A percentile compares a stretch with the other conserved stretches of the same genome.
Conservation (phyloP, 2,329 filamentous ascomycete genomes). For the Penicillium brasilianum region DNA sequence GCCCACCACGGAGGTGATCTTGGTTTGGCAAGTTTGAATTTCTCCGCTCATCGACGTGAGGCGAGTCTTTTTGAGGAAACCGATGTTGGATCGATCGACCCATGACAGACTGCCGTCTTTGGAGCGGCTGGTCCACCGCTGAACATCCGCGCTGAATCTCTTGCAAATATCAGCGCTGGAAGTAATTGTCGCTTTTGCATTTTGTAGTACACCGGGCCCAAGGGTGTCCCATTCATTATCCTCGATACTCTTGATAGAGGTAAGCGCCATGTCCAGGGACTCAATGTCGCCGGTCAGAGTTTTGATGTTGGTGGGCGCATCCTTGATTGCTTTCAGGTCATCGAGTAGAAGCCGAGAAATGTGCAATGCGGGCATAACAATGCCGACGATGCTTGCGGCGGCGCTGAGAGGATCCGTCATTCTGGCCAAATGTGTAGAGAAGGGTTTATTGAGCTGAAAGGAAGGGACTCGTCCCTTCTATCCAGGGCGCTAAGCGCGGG, state of each 20-base stretch:
- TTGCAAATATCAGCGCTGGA: conserved; percentile 9
- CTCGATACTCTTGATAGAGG: conserved; percentile 10
- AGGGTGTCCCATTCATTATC: conserved; percentile 8
- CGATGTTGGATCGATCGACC: conserved; percentile 14
- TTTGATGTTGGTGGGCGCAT: conserved; percentile 13
- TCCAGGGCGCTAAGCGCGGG: not conserved
- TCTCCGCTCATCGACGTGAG: conserved; percentile 17
- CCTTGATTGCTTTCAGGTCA: conserved; percentile 18
- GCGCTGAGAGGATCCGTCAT: conserved; percentile 19
- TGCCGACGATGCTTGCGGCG: conserved; percentile 7
- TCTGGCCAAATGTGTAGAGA: not conserved
- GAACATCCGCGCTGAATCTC: conserved; percentile 8
- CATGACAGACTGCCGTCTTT: conserved; percentile 8
- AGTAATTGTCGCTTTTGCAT: conserved; percentile 11
- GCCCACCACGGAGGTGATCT: conserved; percentile 17
- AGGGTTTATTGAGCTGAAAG: not conserved
- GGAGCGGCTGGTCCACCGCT: conserved; percentile 20
- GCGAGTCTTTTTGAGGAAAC: conserved; percentile 14
- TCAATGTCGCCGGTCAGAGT: conserved; percentile 6
- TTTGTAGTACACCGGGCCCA: conserved; percentile 4
- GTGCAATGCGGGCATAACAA: conserved; percentile 17
- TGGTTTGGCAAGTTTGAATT: conserved; percentile 16
- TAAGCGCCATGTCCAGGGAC: conserved; percentile 10
- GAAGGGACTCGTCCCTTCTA: not conserved
- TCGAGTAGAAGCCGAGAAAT: conserved; percentile 11